Evolutionary conservation across 1,139 yeast species (phyloP).

Genomic region (Casaregolazyma lundiana): DNA sequence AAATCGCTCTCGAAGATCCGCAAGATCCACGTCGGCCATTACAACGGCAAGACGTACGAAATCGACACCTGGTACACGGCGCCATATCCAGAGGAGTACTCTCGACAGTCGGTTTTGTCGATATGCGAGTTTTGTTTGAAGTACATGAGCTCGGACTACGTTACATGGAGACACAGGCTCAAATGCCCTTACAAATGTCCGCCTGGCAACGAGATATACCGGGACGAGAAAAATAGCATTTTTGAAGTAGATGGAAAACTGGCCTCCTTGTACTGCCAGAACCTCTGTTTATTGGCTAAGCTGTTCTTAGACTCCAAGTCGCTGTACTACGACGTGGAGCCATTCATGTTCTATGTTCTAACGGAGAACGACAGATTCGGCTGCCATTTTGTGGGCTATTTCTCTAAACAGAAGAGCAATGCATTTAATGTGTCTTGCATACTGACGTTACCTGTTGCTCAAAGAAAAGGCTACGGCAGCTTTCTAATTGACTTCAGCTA

Average conservation of each 20-base stretch:
- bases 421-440: constrained; percentile 82
- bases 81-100: constrained; percentile 88
- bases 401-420: constrained; percentile 74
- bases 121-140: constrained; percentile 84
- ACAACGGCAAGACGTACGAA: constrained; percentile 57
- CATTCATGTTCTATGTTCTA: constrained; percentile 81
- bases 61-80: constrained; percentile 91
- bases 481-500: constrained; percentile 87
- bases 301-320: constrained; percentile 87
- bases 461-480: constrained; percentile 85
- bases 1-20: constrained; percentile 3
- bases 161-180: constrained; percentile 62
- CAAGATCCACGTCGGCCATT: constrained; percentile 59
- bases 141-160: constrained; percentile 69
- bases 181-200: constrained; percentile 72
- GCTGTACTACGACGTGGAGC: constrained; percentile 89
- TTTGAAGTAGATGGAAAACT: constrained; percentile 94
- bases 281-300: constrained; percentile 83
- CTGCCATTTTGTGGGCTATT: constrained; percentile 87
- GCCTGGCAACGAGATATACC: constrained; percentile 87
- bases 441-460: constrained; percentile 81
- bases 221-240: constrained; percentile 57
- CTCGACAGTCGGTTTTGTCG: constrained; percentile 56
- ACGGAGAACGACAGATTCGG: constrained; percentile 60
- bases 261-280: constrained; percentile 78